Conservation (phyloP, 1,284 basidiomycete genomes). For the Mycosarcoma maydis region DNA sequence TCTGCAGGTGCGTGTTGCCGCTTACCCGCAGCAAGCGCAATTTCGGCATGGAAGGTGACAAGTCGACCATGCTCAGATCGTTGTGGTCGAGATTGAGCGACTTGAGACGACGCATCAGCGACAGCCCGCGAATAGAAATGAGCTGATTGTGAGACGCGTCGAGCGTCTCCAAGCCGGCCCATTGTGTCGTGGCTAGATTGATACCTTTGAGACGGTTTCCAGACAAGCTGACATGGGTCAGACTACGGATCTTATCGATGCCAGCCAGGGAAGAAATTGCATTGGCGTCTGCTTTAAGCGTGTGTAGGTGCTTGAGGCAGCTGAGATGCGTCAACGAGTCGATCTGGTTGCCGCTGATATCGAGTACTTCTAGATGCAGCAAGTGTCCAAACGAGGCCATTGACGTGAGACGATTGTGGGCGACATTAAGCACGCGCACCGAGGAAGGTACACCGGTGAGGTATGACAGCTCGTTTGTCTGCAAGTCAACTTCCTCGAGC, state of each 20-base stretch:
- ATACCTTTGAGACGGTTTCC: constrained; percentile 78
- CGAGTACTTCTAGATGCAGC: constrained; percentile 83
- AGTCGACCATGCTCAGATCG: constrained; percentile 72
- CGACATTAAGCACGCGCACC: constrained; percentile 49
- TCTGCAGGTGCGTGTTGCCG: constrained; percentile 77
- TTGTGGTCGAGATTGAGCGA: constrained; percentile 85
- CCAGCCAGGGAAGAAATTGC: constrained; percentile 80
- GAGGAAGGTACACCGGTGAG: constrained; percentile 58
- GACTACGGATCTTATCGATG: constrained; percentile 72
- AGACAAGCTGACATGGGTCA: constrained; percentile 83
- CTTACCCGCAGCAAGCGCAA: constrained; percentile 83
- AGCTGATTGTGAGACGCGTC: constrained; percentile 83
- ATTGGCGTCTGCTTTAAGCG: constrained; percentile 88
- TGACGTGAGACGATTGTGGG: constrained; percentile 75
- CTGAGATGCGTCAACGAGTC: constrained; percentile 71
- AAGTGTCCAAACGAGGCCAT: constrained; percentile 90
- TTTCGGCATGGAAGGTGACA: constrained; percentile 46
- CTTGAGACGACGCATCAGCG: constrained; percentile 71
- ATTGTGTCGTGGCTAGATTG: constrained; percentile 69
- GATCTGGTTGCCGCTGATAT: constrained; percentile 89
- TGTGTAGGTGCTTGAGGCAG: constrained; percentile 75
- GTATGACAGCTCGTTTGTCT: constrained; percentile 58
- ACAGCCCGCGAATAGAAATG: constrained; percentile 42
- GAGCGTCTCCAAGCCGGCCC: constrained; percentile 76
- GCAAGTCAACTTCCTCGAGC: constrained; percentile 81